Base-by-base conservation (phyloP, 805 yeast species). In the Metschnikowia continentalis region DNA sequence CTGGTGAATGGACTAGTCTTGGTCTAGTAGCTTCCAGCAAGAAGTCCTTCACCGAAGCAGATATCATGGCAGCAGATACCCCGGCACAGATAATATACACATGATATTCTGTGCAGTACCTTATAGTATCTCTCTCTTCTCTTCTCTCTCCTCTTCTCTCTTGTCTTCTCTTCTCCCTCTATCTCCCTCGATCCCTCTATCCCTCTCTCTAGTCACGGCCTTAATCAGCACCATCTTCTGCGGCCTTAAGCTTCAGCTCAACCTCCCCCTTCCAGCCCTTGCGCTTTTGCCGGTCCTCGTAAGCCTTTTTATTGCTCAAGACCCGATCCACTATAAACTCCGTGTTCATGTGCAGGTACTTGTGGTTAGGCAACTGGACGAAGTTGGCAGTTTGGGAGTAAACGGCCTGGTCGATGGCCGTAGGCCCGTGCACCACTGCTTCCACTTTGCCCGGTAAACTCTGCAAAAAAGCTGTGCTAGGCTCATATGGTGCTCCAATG, bases 211-310 rank as follows among this genome's bases (percentile, higher is more conserved):
- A 10, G 4, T 26, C 8, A 26, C 11, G 10, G 8, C 15, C 35
- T 33, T 14, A 33, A 5, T 15, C 35, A 33, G 7, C 3, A 5
- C 20, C 4, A 4, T 17, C 36, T 6, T 42, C 46, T 5, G 46
- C 46, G 7, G 58, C 61, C 48, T 60, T 55, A n/a, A 74, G 54
- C 49, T 61, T 56, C 49, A 49, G 54, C 54, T 74, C 78, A 10
- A 58, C 59, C 57, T 78, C 84, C 19, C 83, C 72, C 69, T 89
- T 88, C 81, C 90, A 83, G 2, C 96, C 96, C 70, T 94, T 92
- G 54, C 83, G 82, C 49, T 80, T 75, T 69, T 94, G 98, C 63
- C 99, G 83, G 60, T 86, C 92, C 62, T 88, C 90, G 64, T 88
- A 94, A 17, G 82, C 78, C 20, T 78, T 80, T 55, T 86, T 77